Evolutionary conservation across 1,284 basidiomycete genomes (phyloP), one percentile per base, ranked within the genome.

Genomic region (Thecaphora thlaspeos): DNA sequence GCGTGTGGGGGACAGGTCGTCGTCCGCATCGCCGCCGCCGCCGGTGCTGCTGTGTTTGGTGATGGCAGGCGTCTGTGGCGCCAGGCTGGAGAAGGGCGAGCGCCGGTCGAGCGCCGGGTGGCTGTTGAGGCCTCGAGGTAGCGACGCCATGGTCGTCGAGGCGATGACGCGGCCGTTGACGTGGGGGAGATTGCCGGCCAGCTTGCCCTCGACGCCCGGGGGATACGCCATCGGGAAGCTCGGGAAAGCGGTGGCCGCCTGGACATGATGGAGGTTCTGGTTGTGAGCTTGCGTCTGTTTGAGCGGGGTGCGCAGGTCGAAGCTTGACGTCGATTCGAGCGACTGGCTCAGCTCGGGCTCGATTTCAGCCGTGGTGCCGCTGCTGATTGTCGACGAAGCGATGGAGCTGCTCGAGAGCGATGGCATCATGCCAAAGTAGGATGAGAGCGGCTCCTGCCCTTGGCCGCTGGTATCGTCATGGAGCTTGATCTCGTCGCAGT

Each of bases 281-380:
- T 63, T 60, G 39, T 51, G 47, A 18, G 56, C 48, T 18, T 50
- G 55, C 41, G 55, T 54, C 15, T 51, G 49, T 46, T 68, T 68
- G 49, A 69, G 61, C 11, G 67, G 67, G 2, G 67, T 70, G 37
- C 56, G 52, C n/a, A 70, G 55, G 44, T 70, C 67, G 38, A 67
- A 67, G 46, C 67, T 70, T 18, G 54, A 58, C 34, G 63, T 66
- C 3, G 67, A 70, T 38, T 61, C 61, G 28, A 67, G 53, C 28
- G 67, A 70, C 48, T 59, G 63, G 48, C 64, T 68, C 23, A 70
- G 59, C 44, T 70, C 67, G 22, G 67, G 67, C 50, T 63, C 64
- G 39, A 22, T 24, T 15, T 54, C 40, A 15, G 54, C 57, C 15
- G 50, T 47, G 21, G 59, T 51, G 26, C 61, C 26, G 26, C 26